Evolutionary conservation across 305 asterid species (phyloP).

Genomic region (Salvia sclarea): DNA sequence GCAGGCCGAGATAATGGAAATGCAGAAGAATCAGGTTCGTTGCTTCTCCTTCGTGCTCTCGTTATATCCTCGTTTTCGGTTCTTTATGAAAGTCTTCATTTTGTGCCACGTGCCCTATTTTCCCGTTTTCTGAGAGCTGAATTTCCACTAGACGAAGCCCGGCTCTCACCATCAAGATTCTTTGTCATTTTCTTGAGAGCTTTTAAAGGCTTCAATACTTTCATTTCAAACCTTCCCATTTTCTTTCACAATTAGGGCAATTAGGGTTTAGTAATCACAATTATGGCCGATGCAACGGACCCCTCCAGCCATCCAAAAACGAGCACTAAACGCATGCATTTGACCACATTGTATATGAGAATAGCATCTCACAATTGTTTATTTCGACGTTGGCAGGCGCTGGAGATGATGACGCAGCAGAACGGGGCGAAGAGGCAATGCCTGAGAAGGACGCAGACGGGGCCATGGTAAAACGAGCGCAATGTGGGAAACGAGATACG

Average conservation of each 20-base stretch:
- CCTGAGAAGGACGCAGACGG: constrained; percentile 85
- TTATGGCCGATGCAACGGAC: neutral
- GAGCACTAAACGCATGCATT: too few species aligned
- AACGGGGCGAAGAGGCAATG: constrained; percentile 61
- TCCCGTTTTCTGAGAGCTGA: neutral
- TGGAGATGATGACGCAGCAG: constrained; percentile 70
- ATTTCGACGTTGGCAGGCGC: constrained; percentile 45
- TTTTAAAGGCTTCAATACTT: neutral
- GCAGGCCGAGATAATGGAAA: constrained; percentile 62
- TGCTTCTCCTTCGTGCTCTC: constrained; percentile 1
- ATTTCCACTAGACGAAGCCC: neutral
- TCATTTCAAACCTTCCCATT: neutral
- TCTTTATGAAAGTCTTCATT: neutral
- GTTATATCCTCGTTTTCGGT: neutral
- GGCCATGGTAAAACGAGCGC: constrained; percentile 62
- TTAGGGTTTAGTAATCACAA: too few species aligned
- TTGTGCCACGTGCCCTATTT: neutral
- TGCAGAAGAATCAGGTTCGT: constrained; percentile 78
- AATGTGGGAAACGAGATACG: constrained; percentile 7
- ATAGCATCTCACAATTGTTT: too few species aligned
- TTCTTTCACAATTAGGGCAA: neutral
- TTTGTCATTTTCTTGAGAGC: neutral
- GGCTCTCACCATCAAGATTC: neutral
- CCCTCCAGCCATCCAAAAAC: neutral
- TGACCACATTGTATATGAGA: too few species aligned